These are phyloP conservation scores for Suillus weaverae DNA, from an alignment of 768 basidiomycete species.

Conservation along the genomic window DNA sequence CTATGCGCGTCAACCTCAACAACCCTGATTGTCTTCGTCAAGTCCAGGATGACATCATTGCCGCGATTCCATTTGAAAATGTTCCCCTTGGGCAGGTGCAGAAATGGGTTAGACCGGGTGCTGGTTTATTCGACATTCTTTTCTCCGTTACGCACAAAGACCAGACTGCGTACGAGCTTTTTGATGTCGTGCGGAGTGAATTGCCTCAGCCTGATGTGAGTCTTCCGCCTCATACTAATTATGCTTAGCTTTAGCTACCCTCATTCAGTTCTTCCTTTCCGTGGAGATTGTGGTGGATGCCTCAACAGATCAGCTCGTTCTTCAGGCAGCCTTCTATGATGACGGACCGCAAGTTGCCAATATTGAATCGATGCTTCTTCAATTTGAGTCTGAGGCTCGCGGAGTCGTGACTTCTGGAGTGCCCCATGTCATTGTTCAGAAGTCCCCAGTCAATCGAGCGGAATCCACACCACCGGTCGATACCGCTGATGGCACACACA, in stretches of 20 bases:
- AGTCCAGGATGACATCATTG: slow-evolving; percentile 29
- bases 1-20: slow-evolving; percentile 24
- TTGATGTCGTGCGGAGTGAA: slow-evolving; percentile 30
- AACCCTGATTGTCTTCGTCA: slow-evolving; percentile 17
- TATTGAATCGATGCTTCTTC: slow-evolving; percentile 22
- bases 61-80: slow-evolving; percentile 29
- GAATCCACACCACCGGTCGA: neutral
- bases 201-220: slow-evolving; percentile 34
- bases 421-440: neutral
- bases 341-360: slow-evolving; percentile 15
- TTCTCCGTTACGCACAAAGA: slow-evolving; percentile 33
- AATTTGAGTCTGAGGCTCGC: slow-evolving; percentile 28
- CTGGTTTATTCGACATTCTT: slow-evolving; percentile 29
- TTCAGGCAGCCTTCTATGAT: slow-evolving; percentile 25
- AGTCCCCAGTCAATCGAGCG: neutral
- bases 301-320: slow-evolving; percentile 15
- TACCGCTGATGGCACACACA: neutral
- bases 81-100: slow-evolving; percentile 32
- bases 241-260: neutral
- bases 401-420: slow-evolving; percentile 14
- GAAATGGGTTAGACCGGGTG: slow-evolving; percentile 28
- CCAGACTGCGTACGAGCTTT: slow-evolving; percentile 16
- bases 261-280: slow-evolving; percentile 23
- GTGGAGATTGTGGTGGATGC: slow-evolving; percentile 27
- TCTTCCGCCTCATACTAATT: neutral